Evolutionary conservation across 148 eudicot species (phyloP).

Genomic region (Suaeda aralocaspica): DNA sequence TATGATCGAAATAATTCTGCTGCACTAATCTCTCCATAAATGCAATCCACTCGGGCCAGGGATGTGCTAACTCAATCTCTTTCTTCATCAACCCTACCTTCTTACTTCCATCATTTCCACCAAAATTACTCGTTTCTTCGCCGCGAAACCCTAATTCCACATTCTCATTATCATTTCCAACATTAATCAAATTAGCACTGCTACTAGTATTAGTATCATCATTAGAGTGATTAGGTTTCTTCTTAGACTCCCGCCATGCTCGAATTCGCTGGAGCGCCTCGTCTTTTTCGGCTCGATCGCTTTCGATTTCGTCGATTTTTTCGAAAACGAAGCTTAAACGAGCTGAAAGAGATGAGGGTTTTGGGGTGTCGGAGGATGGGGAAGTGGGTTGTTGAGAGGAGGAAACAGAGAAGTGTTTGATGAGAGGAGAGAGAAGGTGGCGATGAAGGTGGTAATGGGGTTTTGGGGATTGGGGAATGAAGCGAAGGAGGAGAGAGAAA

Average conservation of each 20-base stretch:
- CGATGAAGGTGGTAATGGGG: conserved; percentile 5
- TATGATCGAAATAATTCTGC: conserved; percentile 81
- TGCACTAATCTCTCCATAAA: conserved; percentile 83
- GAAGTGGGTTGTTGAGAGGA: conserved; percentile 31
- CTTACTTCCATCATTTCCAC: background rate
- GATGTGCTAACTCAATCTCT: conserved; percentile 63
- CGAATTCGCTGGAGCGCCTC: conserved; percentile 73
- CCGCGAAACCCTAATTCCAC: conserved; percentile 24
- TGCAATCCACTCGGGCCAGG: conserved; percentile 91
- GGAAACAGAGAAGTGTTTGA: conserved; percentile 18
- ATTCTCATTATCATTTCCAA: background rate
- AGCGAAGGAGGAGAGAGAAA: conserved; percentile 33
- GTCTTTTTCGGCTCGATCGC: conserved; percentile 66
- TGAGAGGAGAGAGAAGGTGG: conserved; percentile 22
- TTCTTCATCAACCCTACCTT: conserved; percentile 25
- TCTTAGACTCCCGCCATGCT: conserved; percentile 84
- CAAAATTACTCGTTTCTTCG: background rate
- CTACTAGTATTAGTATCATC: too few relatives aligned
- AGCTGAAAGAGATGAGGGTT: conserved; percentile 62
- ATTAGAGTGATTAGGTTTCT: conserved; percentile 26
- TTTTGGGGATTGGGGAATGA: background rate
- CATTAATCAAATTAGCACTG: background rate
- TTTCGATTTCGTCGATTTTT: conserved; percentile 82
- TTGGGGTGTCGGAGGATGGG: conserved; percentile 29
- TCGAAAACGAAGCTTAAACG: conserved; percentile 93